Evolutionary conservation across 2,329 filamentous ascomycete genomes (phyloP).

Genomic region (Fusarium udum): DNA sequence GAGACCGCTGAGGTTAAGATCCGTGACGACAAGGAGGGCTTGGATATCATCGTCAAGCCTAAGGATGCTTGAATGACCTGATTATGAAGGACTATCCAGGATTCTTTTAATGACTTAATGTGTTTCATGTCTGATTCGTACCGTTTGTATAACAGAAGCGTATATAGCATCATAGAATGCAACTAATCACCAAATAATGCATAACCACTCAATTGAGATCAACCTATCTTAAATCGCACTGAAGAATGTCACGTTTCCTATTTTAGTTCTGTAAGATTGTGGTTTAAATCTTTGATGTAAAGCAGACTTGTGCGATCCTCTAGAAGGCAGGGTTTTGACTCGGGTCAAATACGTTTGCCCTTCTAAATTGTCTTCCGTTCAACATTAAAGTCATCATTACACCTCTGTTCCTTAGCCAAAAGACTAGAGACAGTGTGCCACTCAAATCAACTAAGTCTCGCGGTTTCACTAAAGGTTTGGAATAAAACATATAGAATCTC

Average conservation of each 20-base stretch:
- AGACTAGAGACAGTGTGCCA: neutral
- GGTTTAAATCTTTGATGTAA: neutral
- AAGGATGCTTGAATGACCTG: slow-evolving; percentile 22
- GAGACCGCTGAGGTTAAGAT: slow-evolving; percentile 77
- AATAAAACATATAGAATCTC: slow-evolving; percentile 14
- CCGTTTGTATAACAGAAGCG: slow-evolving; percentile 11
- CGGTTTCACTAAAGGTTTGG: neutral
- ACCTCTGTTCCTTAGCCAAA: neutral
- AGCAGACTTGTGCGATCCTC: neutral
- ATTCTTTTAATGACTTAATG: slow-evolving; percentile 36
- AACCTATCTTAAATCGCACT: neutral
- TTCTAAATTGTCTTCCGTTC: neutral
- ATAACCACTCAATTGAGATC: slow-evolving; percentile 1
- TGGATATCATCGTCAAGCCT: slow-evolving; percentile 58
- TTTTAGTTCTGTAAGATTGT: neutral
- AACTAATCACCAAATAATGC: slow-evolving; percentile 12
- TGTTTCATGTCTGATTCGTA: slow-evolving; percentile 32
- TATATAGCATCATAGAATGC: slow-evolving; percentile 22
- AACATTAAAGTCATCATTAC: neutral
- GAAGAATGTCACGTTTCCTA: neutral
- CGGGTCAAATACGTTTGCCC: neutral
- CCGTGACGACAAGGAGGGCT: slow-evolving; percentile 66
- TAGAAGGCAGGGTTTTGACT: neutral
- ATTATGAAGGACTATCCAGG: neutral
- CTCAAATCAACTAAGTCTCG: neutral